Evolutionary conservation across 768 basidiomycete species (phyloP), one percentile per base, ranked within the genome.

Genomic region (Podaxis rugospora): DNA sequence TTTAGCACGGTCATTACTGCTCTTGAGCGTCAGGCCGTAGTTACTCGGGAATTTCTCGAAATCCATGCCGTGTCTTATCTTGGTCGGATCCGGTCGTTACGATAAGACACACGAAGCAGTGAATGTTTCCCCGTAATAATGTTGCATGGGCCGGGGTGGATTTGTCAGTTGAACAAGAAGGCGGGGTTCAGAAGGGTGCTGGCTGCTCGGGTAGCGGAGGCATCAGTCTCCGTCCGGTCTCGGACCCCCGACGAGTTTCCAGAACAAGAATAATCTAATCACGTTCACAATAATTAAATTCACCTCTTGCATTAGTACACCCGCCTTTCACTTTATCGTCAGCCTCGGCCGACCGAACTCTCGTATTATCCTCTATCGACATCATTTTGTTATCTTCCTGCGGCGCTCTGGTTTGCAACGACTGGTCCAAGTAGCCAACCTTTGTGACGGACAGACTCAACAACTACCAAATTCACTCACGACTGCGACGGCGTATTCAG

Each of bases 21-120:
- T 44, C 42, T 6, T 44, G 42, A 44, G 42, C 42, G 42, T 44
- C 42, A 18, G 32, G 9, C 32, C 1, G 32, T 32, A 32, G 14
- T 32, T 52, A 52, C 51, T 52, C 51, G 36, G 51, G 51, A 52
- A n/a, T 44, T 52, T 35, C 14, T 52, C n/a, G 51, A 52, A 52
- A n/a, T 32, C 49, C 49, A 50, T 21, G 49, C 23, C 23, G 42
- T 32, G 18, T 44, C 18, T 9, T 4, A n/a, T 18, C 14, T 44
- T 44, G 14, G n/a, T 16, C 14, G 32, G 32, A 32, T 9, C 32
- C 32, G 7, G 32, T 32, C 32, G 32, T 32, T 9, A 32, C 32
- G 28, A 6, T 32, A 32, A 32, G 32, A 32, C 32, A 2, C 32
- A 9, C 6, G 32, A 32, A 9, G 7, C 32, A 9, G 32, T 32